Evolutionary conservation across 331 rosid species (phyloP).

Genomic region (Malus hybrid): DNA sequence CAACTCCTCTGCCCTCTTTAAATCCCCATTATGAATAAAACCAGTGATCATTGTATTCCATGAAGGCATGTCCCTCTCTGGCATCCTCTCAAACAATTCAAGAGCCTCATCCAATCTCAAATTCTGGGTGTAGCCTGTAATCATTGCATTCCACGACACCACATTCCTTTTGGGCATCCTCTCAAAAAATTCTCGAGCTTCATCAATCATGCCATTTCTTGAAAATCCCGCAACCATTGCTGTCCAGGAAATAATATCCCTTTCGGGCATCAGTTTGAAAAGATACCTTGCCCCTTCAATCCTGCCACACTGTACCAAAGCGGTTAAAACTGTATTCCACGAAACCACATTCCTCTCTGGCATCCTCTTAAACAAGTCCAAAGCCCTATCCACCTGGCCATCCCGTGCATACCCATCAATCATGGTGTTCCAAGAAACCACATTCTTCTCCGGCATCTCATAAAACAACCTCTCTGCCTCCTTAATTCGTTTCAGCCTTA

Average conservation of each 20-base stretch:
- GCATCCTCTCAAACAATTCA: conserved; percentile 40
- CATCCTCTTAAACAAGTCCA: conserved; percentile 33
- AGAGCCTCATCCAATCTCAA: conserved; percentile 31
- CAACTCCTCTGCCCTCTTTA: conserved; percentile 23
- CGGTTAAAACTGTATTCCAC: conserved; percentile 41
- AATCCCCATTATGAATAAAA: conserved; percentile 31
- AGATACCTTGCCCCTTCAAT: conserved; percentile 26
- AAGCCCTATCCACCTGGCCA: conserved; percentile 24
- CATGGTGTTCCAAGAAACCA: conserved; percentile 55
- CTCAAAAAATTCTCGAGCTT: conserved; percentile 34
- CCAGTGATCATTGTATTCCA: conserved; percentile 46
- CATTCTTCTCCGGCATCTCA: conserved; percentile 42
- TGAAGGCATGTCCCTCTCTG: conserved; percentile 38
- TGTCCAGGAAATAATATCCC: conserved; percentile 50
- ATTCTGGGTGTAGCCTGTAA: conserved; percentile 35
- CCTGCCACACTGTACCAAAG: conserved; percentile 20
- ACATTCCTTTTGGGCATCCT: conserved; percentile 33
- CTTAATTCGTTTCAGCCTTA: conserved; percentile 20
- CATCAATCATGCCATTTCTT: conserved; percentile 36
- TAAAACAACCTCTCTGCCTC: conserved; percentile 34
- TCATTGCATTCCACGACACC: conserved; percentile 47
- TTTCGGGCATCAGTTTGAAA: conserved; percentile 31
- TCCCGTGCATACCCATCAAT: conserved; percentile 36
- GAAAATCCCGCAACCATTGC: conserved; percentile 32
- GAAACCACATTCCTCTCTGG: conserved; percentile 42